Conservation (phyloP, 305 asterid species). For the Rubia balearica region DNA sequence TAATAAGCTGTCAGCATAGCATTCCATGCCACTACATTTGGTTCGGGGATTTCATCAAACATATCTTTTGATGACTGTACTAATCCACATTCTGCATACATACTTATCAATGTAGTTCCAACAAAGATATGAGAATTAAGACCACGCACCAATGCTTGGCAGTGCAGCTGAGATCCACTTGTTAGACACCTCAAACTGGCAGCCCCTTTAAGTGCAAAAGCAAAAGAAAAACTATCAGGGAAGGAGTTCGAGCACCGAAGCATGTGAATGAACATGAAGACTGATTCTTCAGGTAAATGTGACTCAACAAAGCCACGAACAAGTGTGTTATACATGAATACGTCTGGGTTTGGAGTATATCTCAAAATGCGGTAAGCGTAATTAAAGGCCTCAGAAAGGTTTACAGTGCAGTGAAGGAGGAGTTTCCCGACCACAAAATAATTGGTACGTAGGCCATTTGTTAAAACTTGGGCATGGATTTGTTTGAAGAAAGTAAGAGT, state of each 20-base stretch:
- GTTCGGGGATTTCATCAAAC: slow-evolving; percentile 54
- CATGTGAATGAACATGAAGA: slow-evolving; percentile 44
- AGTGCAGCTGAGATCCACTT: slow-evolving; percentile 63
- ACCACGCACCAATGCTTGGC: slow-evolving; percentile 52
- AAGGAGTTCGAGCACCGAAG: slow-evolving; percentile 27
- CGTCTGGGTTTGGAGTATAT: slow-evolving; percentile 46
- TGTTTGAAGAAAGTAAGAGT: slow-evolving; percentile 46
- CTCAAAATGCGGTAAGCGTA: slow-evolving; percentile 48
- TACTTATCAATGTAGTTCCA: slow-evolving; percentile 66
- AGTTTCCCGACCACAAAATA: slow-evolving; percentile 61
- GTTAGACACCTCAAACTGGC: slow-evolving; percentile 48
- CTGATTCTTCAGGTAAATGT: slow-evolving; percentile 38
- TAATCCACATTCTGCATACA: slow-evolving; percentile 69
- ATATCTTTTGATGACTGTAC: slow-evolving; percentile 28
- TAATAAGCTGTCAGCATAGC: slow-evolving; percentile 60
- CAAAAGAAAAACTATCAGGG: slow-evolving; percentile 64
- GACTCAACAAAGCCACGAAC: slow-evolving; percentile 74
- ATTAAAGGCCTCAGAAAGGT: slow-evolving; percentile 43
- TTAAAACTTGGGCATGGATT: slow-evolving; percentile 49
- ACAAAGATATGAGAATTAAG: slow-evolving; percentile 53
- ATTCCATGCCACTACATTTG: slow-evolving; percentile 72
- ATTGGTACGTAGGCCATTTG: slow-evolving; percentile 50
- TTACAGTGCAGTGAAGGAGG: slow-evolving; percentile 46
- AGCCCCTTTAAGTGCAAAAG: slow-evolving; percentile 61
- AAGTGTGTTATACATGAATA: slow-evolving; percentile 77